Evolutionary conservation across 2,329 filamentous ascomycete genomes (phyloP).

Genomic region (Fusarium armeniacum): DNA sequence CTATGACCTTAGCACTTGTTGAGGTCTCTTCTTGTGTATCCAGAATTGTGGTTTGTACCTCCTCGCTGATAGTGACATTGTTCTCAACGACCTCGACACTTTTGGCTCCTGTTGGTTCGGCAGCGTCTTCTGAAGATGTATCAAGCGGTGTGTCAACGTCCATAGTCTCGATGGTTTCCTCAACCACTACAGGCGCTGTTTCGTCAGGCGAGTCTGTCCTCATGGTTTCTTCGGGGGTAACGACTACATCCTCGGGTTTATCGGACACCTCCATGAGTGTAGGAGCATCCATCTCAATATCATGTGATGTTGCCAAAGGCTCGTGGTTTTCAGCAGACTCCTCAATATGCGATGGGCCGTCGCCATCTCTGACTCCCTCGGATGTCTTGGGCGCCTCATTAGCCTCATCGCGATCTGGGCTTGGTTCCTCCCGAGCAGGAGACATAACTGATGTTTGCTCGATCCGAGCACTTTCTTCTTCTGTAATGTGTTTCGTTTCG

Average conservation of each 20-base stretch:
- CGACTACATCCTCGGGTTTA: background rate
- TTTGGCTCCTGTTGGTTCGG: conserved; percentile 11
- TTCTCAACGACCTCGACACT: conserved; percentile 27
- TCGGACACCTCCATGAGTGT: conserved; percentile 10
- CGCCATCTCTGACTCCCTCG: background rate
- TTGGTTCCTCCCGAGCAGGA: background rate
- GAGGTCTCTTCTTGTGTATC: conserved; percentile 14
- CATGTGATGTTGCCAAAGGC: conserved; percentile 15
- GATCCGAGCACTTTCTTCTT: background rate
- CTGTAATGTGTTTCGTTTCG: background rate
- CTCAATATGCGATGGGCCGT: background rate
- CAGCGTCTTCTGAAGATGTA: background rate
- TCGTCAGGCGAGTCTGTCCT: conserved; percentile 5
- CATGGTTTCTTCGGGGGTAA: conserved; percentile 1
- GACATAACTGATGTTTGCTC: background rate
- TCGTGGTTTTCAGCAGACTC: conserved; percentile 15
- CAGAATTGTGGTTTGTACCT: conserved; percentile 19
- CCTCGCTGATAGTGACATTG: conserved; percentile 21
- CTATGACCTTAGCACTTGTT: conserved; percentile 7
- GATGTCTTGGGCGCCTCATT: background rate
- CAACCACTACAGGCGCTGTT: background rate
- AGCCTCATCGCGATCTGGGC: conserved; percentile 23
- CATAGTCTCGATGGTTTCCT: conserved; percentile 40
- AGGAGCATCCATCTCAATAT: conserved; percentile 23
- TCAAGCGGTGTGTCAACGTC: conserved; percentile 39